Conservation (phyloP, 257 asterid genomes). For the Solanum paucissectum region DNA sequence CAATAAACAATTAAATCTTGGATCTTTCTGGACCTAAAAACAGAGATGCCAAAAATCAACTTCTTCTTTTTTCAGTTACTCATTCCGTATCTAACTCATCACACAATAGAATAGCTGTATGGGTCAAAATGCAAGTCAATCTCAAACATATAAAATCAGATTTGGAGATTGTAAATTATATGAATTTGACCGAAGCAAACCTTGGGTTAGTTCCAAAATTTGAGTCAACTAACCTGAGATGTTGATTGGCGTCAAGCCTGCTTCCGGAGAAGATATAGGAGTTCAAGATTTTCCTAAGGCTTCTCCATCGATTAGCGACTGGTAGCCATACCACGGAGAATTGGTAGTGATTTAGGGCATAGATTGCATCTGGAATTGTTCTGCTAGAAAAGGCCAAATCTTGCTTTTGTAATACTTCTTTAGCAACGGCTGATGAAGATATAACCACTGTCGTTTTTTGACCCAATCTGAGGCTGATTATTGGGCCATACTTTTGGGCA, state of each 20-base stretch:
- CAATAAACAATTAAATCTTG: slow-evolving; percentile 52
- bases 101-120: background rate
- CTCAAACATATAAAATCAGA: background rate
- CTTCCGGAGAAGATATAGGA: slow-evolving; percentile 46
- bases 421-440: slow-evolving; percentile 1
- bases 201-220: background rate
- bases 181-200: background rate
- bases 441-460: background rate
- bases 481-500: slow-evolving; percentile 13
- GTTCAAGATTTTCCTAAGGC: slow-evolving; percentile 9
- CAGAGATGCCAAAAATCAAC: slow-evolving; percentile 3
- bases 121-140: background rate
- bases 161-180: background rate
- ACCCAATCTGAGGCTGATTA: slow-evolving; percentile 2
- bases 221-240: slow-evolving; percentile 17
- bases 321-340: slow-evolving; percentile 13
- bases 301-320: slow-evolving; percentile 8
- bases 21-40: slow-evolving; percentile 31
- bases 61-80: background rate
- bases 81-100: background rate
- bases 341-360: slow-evolving; percentile 8
- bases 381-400: slow-evolving; percentile 11
- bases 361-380: slow-evolving; percentile 8
- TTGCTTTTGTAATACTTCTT: slow-evolving; percentile 6
- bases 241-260: slow-evolving; percentile 62